Base-by-base conservation (phyloP, 148 eudicot species). In the Chenopodium berlandieri region DNA sequence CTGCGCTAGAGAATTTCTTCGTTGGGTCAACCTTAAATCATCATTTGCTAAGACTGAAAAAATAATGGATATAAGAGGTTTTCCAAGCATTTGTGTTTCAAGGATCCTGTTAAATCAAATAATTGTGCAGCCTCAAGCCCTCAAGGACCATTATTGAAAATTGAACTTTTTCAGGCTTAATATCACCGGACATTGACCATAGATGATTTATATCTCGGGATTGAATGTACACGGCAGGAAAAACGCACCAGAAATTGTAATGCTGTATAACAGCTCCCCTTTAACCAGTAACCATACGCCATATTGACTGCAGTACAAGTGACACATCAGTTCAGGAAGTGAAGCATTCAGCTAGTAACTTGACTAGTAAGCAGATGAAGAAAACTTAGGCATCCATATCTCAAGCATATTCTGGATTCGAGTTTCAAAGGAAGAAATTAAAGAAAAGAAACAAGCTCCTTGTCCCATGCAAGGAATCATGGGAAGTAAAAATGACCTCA, bases 251-350 rank as follows among this genome's bases (percentile, higher is more conserved):
- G 91, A 87, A 87, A 91, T 58, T 83, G 89, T 77, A 94, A 78
- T 69, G 93, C 89, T 64, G 90, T 86, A 83, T 94, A 92, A 80
- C 17, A 88, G 73, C 92, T 86, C 84, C 92, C 90, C 83, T 87
- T 88, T 31, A 96, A 84, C 95, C 95, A 94, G 86, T 86, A 89
- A 67, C 98, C 99, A 90, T 94, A 96, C n/a, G 98, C 94, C 93
- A 96, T 84, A 84, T 94, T 96, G 80, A 94, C 99, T 96, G 85
- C 88, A 87, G 70, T 60, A 69, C 79, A 66, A 84, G 81, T 65
- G 54, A 77, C 70, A 78, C 56, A 63, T 85, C 72, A 82, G 79
- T 46, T 50, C 66, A 62, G 27, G 62, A 86, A 78, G 52, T 52
- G 66, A 69, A 79, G 58, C 32, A 79, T 27, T 71, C 50, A 80